Evolutionary conservation across 2,329 filamentous ascomycete species (phyloP).

Genomic region (Xylariaceae sp.): DNA sequence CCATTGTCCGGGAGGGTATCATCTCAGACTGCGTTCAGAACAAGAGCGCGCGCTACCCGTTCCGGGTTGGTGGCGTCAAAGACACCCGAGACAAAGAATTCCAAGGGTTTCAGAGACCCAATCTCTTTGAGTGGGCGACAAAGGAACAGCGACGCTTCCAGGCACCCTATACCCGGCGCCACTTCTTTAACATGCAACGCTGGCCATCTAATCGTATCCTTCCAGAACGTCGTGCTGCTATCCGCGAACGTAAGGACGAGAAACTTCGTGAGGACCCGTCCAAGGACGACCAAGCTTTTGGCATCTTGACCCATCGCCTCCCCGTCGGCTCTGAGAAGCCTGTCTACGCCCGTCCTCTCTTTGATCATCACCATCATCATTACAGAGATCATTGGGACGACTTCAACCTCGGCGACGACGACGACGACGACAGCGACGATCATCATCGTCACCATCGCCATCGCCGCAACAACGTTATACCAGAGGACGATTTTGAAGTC

Average conservation of each 20-base stretch:
- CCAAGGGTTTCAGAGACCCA: constrained; percentile 22
- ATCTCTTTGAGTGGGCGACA: constrained; percentile 32
- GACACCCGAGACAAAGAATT: constrained; percentile 17
- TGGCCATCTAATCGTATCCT: constrained; percentile 45
- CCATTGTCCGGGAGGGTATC: constrained; percentile 36
- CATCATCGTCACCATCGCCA: not conserved
- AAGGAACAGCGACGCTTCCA: constrained; percentile 27
- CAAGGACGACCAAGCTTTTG: constrained; percentile 23
- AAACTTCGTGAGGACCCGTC: constrained; percentile 27
- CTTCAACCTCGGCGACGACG: not conserved
- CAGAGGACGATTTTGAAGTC: too few species aligned
- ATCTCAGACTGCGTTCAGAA: constrained; percentile 43
- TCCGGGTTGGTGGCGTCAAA: constrained; percentile 26
- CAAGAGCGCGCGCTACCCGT: constrained; percentile 39
- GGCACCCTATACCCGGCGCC: constrained; percentile 26
- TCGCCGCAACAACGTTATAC: not conserved
- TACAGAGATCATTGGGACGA: not conserved
- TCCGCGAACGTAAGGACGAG: constrained; percentile 30
- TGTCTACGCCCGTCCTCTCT: constrained; percentile 6
- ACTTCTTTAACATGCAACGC: constrained; percentile 44
- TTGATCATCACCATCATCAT: constrained; percentile 6
- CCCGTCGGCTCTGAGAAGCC: constrained; percentile 12
- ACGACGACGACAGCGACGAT: not conserved
- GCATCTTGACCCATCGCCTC: constrained; percentile 23
- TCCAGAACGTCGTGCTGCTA: constrained; percentile 25